These are phyloP conservation scores for Tolypocladium ovalisporum DNA, from an alignment of 2,329 filamentous ascomycete species.

Conservation along the genomic window DNA sequence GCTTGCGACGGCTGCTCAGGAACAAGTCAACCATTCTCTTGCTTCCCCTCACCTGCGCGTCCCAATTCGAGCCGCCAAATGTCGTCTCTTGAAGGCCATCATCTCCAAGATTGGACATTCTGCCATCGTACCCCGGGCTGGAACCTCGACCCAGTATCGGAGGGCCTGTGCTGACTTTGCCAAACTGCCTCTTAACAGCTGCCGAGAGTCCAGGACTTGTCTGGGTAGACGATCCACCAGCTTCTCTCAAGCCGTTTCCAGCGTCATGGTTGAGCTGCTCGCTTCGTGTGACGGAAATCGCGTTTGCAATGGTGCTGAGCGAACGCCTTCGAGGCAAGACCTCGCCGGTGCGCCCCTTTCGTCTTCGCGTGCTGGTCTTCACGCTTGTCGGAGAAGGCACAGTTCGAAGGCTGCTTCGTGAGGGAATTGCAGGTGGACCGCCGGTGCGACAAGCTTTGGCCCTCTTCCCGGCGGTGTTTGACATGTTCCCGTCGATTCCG, in stretches of 20 bases:
- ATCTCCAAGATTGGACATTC: background rate
- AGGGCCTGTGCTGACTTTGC: background rate
- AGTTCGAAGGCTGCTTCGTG: slow-evolving; percentile 10
- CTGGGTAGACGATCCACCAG: slow-evolving; percentile 12
- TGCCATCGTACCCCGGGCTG: background rate
- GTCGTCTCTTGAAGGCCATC: background rate
- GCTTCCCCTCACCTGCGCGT: slow-evolving; percentile 29
- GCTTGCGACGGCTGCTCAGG: slow-evolving; percentile 35
- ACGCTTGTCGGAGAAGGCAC: slow-evolving; percentile 14
- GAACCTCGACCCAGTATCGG: background rate
- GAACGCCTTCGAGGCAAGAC: slow-evolving; percentile 13
- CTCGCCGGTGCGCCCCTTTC: background rate
- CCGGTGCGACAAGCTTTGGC: background rate
- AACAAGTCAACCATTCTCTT: slow-evolving; percentile 45
- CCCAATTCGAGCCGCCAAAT: slow-evolving; percentile 7
- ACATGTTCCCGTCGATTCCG: slow-evolving; percentile 5
- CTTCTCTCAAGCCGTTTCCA: slow-evolving; percentile 8
- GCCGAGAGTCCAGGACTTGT: slow-evolving; percentile 17
- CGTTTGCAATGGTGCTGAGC: slow-evolving; percentile 11
- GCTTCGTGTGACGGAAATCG: slow-evolving; percentile 6
- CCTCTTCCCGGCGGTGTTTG: background rate
- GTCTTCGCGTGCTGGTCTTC: background rate
- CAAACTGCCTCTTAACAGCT: slow-evolving; percentile 7
- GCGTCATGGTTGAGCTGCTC: slow-evolving; percentile 11
- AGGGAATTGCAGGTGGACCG: slow-evolving; percentile 2